A percentile compares a stretch with the other conserved stretches of the same genome.
Evolutionary conservation across 805 yeast genomes (phyloP).

Genomic region (Starmerella tilneyi): DNA sequence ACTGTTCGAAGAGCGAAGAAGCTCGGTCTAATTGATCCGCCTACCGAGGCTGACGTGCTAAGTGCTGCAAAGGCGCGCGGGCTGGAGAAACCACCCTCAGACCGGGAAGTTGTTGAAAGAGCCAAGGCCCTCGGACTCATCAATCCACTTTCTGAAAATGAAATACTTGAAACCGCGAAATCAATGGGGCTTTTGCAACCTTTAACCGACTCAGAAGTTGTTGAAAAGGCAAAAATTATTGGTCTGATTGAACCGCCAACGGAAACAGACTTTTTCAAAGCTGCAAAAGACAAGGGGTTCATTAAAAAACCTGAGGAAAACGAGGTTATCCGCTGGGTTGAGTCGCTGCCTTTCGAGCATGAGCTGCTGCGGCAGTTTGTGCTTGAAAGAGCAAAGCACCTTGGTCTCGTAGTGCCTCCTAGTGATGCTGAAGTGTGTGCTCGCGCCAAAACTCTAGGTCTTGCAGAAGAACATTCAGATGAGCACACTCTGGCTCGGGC

Average conservation of each 20-base stretch:
- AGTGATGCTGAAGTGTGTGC: too few species aligned
- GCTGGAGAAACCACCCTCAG: neutral
- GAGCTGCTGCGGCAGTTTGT: too few species aligned
- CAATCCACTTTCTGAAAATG: neutral
- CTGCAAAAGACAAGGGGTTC: slow-evolving; percentile 54
- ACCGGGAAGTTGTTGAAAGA: slow-evolving; percentile 8
- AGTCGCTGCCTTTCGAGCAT: too few species aligned
- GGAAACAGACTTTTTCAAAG: too few species aligned
- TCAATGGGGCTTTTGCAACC: neutral
- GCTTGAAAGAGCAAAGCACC: too few species aligned
- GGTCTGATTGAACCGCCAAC: slow-evolving; percentile 19
- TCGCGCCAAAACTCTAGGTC: too few species aligned
- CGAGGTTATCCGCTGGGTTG: too few species aligned
- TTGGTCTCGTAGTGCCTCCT: too few species aligned
- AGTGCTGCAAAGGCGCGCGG: neutral
- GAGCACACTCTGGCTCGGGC: too few species aligned
- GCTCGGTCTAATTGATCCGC: slow-evolving; percentile 46
- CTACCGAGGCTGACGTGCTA: slow-evolving; percentile 7
- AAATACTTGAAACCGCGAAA: neutral
- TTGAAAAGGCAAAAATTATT: slow-evolving; percentile 17
- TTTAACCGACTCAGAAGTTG: slow-evolving; percentile 9
- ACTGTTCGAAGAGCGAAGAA: slow-evolving; percentile 33
- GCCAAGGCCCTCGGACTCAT: slow-evolving; percentile 24
- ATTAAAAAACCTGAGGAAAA: too few species aligned
- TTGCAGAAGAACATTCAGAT: too few species aligned